phyloP scores from a whole-genome alignment of 2,329 filamentous ascomycete genomes.

The Madurella mycetomatis region DNA sequence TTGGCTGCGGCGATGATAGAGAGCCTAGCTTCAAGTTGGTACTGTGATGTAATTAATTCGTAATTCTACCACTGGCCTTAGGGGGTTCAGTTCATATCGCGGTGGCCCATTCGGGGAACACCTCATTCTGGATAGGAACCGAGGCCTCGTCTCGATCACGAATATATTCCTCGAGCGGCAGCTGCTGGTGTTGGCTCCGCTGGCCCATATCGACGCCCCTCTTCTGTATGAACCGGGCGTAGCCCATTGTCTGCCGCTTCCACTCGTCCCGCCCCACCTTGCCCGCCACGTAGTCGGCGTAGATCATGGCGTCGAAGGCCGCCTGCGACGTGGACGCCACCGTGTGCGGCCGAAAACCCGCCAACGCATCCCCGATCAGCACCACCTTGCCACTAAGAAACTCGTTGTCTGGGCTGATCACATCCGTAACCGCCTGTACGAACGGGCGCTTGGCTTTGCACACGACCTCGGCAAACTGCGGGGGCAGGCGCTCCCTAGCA shows the following conservation, averaged over 20 bases:
- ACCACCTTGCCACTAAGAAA: slow-evolving; percentile 37
- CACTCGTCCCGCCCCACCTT: slow-evolving; percentile 31
- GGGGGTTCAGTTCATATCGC: slow-evolving; percentile 17
- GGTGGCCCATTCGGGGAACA: slow-evolving; percentile 33
- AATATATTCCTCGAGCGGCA: slow-evolving; percentile 32
- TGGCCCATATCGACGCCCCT: slow-evolving; percentile 35
- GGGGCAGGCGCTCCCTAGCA: slow-evolving; percentile 33
- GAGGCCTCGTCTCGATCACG: slow-evolving; percentile 34
- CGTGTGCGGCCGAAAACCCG: slow-evolving; percentile 42
- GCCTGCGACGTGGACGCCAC: slow-evolving; percentile 41
- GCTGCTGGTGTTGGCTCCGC: slow-evolving; percentile 31
- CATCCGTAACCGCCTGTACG: slow-evolving; percentile 39
- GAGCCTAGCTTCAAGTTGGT: slow-evolving; percentile 60
- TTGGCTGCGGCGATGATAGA: slow-evolving; percentile 57
- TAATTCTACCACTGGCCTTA: no score
- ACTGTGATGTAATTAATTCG: slow-evolving; percentile 34
- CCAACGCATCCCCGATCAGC: slow-evolving; percentile 41
- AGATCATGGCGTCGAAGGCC: slow-evolving; percentile 34
- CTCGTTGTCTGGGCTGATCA: slow-evolving; percentile 32
- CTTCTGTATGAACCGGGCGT: slow-evolving; percentile 32
- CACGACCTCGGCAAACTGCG: slow-evolving; percentile 39
- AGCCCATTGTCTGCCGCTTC: slow-evolving; percentile 34
- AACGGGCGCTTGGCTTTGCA: slow-evolving; percentile 37
- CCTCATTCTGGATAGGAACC: slow-evolving; percentile 29
- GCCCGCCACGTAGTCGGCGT: slow-evolving; percentile 32